Evolutionary conservation across 768 basidiomycete species (phyloP).

Genomic region (Boletus sp.): DNA sequence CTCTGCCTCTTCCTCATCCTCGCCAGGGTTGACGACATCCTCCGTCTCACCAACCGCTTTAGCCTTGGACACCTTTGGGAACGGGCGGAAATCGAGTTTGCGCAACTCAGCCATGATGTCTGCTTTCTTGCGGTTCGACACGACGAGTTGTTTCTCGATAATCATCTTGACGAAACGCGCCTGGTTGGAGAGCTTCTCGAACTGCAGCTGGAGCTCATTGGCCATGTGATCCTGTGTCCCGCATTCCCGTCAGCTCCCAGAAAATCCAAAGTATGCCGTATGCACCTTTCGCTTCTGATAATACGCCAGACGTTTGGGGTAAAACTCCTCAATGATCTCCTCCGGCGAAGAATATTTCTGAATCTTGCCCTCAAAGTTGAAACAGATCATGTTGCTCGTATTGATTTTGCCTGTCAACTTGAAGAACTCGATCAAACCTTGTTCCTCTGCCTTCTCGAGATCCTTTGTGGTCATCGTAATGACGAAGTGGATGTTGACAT

Average conservation of each 20-base stretch:
- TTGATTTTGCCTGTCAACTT: slow-evolving; percentile 81
- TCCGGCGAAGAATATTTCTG: slow-evolving; percentile 89
- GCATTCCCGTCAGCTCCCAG: not conserved
- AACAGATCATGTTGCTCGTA: slow-evolving; percentile 98
- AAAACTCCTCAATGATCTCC: slow-evolving; percentile 92
- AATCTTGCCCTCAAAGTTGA: slow-evolving; percentile 95
- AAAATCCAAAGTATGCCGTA: not conserved
- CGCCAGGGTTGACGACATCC: slow-evolving; percentile 53
- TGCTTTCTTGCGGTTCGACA: slow-evolving; percentile 85
- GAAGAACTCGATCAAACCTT: slow-evolving; percentile 90
- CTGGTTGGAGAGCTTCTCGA: slow-evolving; percentile 89
- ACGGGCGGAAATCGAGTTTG: slow-evolving; percentile 82
- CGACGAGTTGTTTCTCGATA: slow-evolving; percentile 73
- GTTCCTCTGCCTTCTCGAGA: slow-evolving; percentile 83
- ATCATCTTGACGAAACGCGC: slow-evolving; percentile 98
- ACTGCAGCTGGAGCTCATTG: slow-evolving; percentile 72
- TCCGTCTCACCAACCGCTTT: slow-evolving; percentile 67
- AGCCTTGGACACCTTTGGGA: slow-evolving; percentile 75
- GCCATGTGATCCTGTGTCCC: slow-evolving; percentile 73
- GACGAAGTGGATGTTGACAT: slow-evolving; percentile 85
- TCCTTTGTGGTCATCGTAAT: slow-evolving; percentile 78
- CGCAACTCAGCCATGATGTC: slow-evolving; percentile 85
- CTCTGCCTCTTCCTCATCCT: slow-evolving; percentile 43
- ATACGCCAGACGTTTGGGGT: slow-evolving; percentile 79
- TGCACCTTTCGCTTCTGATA: slow-evolving; percentile 96